phyloP scores from a whole-genome alignment of 352 stramenopile species.

The Pythium utonaiense region DNA sequence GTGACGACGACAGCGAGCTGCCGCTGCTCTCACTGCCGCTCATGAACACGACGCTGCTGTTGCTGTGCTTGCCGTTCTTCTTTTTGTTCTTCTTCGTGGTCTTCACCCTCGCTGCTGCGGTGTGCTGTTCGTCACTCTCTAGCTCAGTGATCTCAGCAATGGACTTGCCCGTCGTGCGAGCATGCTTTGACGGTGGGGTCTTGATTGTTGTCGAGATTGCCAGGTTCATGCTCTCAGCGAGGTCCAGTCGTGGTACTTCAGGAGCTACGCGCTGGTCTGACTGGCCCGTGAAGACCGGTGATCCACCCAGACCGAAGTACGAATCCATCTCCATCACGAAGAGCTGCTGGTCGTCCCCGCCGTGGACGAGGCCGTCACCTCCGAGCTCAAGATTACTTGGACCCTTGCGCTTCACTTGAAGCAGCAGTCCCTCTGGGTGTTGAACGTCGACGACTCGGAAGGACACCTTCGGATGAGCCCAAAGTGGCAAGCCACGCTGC shows the following conservation, averaged over 20 bases:
- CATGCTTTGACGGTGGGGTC: slow-evolving; percentile 22
- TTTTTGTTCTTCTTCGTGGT: slow-evolving; percentile 22
- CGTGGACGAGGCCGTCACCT: slow-evolving; percentile 38
- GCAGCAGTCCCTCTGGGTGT: slow-evolving; percentile 44
- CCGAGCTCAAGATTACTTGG: slow-evolving; percentile 34
- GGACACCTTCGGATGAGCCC: slow-evolving; percentile 72
- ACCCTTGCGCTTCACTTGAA: slow-evolving; percentile 73
- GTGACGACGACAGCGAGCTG: neutral
- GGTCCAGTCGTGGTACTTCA: slow-evolving; percentile 57
- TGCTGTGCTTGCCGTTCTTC: slow-evolving; percentile 6
- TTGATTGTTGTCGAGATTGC: slow-evolving; percentile 68
- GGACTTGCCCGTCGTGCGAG: slow-evolving; percentile 11
- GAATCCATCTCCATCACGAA: slow-evolving; percentile 87
- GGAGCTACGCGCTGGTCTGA: slow-evolving; percentile 28
- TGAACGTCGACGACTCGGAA: slow-evolving; percentile 58
- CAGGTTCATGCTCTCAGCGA: slow-evolving; percentile 70
- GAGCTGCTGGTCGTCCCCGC: slow-evolving; percentile 65
- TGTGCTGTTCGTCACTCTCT: slow-evolving; percentile 6
- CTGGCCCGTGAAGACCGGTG: slow-evolving; percentile 65
- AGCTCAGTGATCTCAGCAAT: slow-evolving; percentile 12
- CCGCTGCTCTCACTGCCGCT: neutral
- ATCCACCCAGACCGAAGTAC: slow-evolving; percentile 81
- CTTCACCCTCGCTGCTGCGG: slow-evolving; percentile 6
- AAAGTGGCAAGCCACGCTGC: slow-evolving; percentile 59
- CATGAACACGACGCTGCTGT: neutral